phyloP scores from a whole-genome alignment of 495 filamentous ascomycete species.

The Glutinoglossum americanum region DNA sequence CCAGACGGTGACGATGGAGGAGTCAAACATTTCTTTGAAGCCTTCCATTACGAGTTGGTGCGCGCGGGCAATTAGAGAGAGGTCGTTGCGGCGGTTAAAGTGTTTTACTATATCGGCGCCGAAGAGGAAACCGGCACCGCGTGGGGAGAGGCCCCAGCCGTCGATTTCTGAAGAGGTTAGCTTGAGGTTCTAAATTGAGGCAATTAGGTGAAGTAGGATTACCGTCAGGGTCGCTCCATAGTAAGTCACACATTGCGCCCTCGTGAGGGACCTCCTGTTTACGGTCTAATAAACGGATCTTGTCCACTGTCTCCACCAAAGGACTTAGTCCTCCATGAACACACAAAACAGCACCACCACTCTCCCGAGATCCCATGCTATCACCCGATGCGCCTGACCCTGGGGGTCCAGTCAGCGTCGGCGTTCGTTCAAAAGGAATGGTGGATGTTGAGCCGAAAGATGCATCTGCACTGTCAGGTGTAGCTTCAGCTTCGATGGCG shows the following conservation, averaged over 20 bases:
- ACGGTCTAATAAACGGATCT: slow-evolving; percentile 82
- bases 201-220: background rate
- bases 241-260: slow-evolving; percentile 93
- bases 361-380: slow-evolving; percentile 25
- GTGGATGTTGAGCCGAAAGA: slow-evolving; percentile 6
- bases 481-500: slow-evolving; percentile 18
- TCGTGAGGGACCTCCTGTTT: slow-evolving; percentile 98
- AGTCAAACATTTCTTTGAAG: slow-evolving; percentile 98
- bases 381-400: slow-evolving; percentile 56
- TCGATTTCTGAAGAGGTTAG: slow-evolving; percentile 49
- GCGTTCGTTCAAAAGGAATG: slow-evolving; percentile 5
- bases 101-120: slow-evolving; percentile 88
- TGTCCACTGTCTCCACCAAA: slow-evolving; percentile 82
- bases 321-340: slow-evolving; percentile 89
- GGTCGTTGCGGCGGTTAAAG: slow-evolving; percentile 85
- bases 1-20: slow-evolving; percentile 90
- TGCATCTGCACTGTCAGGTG: slow-evolving; percentile 24
- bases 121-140: slow-evolving; percentile 90
- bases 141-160: slow-evolving; percentile 87
- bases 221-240: slow-evolving; percentile 86
- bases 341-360: slow-evolving; percentile 61
- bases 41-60: slow-evolving; percentile 99
- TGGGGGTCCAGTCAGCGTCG: slow-evolving; percentile 36
- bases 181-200: background rate
- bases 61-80: slow-evolving; percentile 77